Evolutionary conservation across 371 early-diverging fungal genomes (phyloP), one percentile per base, ranked within the genome.

Genomic region (Haplosporangium sp.): DNA sequence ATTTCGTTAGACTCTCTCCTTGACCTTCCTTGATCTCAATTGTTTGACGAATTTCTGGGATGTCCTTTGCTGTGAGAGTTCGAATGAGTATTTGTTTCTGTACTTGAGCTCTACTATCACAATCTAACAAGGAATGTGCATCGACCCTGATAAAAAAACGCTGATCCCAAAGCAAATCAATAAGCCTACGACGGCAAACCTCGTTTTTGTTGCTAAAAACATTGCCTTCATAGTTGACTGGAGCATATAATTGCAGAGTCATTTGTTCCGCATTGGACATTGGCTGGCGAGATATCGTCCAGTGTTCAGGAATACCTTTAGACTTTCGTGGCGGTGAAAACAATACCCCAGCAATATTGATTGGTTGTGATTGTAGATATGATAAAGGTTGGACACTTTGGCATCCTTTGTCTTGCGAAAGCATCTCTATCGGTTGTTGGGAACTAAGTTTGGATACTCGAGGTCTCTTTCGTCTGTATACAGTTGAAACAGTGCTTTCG

Each of bases 281-380:
- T 7, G 79, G 79, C 37, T 78, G 79, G 3, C 79, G 65, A 2
- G 71, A 67, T 27, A 78, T 13, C 1, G 74, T 74, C 79, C 79
- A 78, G 42, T 70, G 67, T 2, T 48, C 38, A 0, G 56, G 38
- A 3, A 70, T 37, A 1, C 74, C 74, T 11, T 71, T 78, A 4
- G 71, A 55, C 17, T 11, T 78, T 35, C 79, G 56, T 19, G 79
- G 79, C 7, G 79, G 79, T 44, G 74, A 63, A 19, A 78, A 64
- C 35, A 74, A 27, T 6, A 78, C 79, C 2, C 79, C 79, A 4
- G 79, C 70, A 5, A 67, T 11, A 13, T 63, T 65, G 19, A 78
- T 40, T 1, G 74, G 67, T 1, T 19, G 69, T 13, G 8, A 34
- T 37, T 27, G 47, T 27, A 27, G 37, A 27, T 27, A 27, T 27